Base-by-base conservation (phyloP, 2,329 filamentous ascomycete species). In the Fusarium praegraminearum region DNA sequence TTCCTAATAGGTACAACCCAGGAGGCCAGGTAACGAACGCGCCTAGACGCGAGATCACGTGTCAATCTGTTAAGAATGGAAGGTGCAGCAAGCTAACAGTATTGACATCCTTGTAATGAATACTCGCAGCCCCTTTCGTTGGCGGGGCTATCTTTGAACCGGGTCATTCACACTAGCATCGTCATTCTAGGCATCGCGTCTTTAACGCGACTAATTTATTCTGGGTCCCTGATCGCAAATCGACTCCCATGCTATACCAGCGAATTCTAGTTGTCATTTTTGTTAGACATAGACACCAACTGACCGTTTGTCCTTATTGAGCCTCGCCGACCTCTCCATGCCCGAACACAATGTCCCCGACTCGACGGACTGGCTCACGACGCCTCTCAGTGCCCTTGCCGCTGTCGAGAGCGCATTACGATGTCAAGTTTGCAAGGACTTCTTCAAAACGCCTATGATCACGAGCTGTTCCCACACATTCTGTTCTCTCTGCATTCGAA, bases 381-480 rank as follows among this genome's bases (percentile, higher is more conserved):
- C 93, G 15, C 86, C 89, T 3, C 83, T 97, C 2, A 81, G 88
- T 18, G 83, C 83, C 16, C 86, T 97, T 57, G 84, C 89, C 49
- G 83, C 87, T 16, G 88, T 99, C 67, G 96, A 99, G 76, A 90
- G 91, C 64, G 90, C 94, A 5, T 85, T 99, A 22, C 93, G 96
- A 73, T 99, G 96, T 81, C 93, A 98, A 80, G 92, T 99, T 64
- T 99, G 96, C 87, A 98, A 98, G 78, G 97, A 99, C 79, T 97
- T 98, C 81, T 98, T 93, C 83, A 89, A 89, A 65, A 97, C 94
- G 52, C 96, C 96, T 0, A 96, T 99, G 88, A 91, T 98, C 67
- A 99, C 96, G 1, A 92, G 93, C 2, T 99, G 96, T 82, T 92
- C 89, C 56, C 96, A 99, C 78, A 98, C 96, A 0, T 99, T 99